phyloP scores from a whole-genome alignment of 2,329 filamentous ascomycete species.

The Zymoseptoria tritici region DNA sequence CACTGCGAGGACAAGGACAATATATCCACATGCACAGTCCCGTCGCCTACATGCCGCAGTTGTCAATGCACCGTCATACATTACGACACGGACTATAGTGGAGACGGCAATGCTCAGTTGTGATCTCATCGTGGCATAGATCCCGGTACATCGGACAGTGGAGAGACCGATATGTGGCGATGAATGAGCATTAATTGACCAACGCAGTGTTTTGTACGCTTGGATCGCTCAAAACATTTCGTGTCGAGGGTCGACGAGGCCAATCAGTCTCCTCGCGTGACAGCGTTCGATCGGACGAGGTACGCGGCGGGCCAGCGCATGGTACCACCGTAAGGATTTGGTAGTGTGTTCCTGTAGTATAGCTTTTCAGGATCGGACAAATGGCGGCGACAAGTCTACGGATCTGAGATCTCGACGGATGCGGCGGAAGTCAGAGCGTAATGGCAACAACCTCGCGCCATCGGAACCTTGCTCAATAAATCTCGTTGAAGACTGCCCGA shows the following conservation, averaged over 20 bases:
- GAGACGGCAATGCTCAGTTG: neutral
- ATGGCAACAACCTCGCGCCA: neutral
- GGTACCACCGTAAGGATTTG: neutral
- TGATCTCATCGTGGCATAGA: neutral
- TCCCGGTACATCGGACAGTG: neutral
- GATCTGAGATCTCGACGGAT: neutral
- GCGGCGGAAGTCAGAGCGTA: neutral
- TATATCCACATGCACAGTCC: neutral
- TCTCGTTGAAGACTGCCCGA: neutral
- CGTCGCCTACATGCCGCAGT: neutral
- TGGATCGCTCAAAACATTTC: neutral
- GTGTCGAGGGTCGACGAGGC: neutral
- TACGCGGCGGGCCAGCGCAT: too few species aligned
- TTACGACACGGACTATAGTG: neutral
- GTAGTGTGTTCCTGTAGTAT: neutral
- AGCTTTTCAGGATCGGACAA: neutral
- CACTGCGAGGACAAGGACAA: neutral
- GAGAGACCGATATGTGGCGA: neutral
- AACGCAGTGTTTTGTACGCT: neutral
- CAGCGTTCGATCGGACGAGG: neutral
- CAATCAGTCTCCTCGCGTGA: neutral
- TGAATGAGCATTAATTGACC: neutral
- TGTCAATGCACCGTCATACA: neutral
- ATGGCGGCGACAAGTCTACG: neutral
- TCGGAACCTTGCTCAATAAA: too few species aligned